Conservation (phyloP, 2,329 filamentous ascomycete species). For the Leptographium galeiforme region DNA sequence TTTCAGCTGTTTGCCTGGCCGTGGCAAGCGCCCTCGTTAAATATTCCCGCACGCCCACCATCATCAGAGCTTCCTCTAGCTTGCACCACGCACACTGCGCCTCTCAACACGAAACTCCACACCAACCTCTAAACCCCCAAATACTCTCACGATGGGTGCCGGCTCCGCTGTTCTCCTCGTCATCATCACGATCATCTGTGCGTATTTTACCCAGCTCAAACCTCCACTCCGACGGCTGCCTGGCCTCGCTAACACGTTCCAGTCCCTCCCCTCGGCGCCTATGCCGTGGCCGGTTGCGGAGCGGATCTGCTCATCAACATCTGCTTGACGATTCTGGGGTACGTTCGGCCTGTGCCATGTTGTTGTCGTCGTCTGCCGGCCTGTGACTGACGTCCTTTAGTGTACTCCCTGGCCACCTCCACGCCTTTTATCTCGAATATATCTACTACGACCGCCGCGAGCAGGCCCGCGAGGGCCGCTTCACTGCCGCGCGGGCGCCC, state of each 20-base stretch:
- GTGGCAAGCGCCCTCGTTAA: neutral
- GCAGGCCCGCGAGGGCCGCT: constrained; percentile 43
- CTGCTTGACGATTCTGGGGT: constrained; percentile 51
- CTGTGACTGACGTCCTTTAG: constrained; percentile 20
- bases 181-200: constrained; percentile 40
- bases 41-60: neutral
- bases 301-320: constrained; percentile 54
- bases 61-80: neutral
- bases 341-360: constrained; percentile 12
- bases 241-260: neutral
- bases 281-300: constrained; percentile 50
- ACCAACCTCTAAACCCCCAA: neutral
- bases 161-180: constrained; percentile 34
- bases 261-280: constrained; percentile 57
- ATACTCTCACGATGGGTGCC: constrained; percentile 30
- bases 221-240: neutral
- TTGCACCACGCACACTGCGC: too few species aligned
- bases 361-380: neutral
- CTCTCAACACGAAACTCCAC: neutral
- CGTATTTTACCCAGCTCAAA: constrained; percentile 12
- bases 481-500: constrained; percentile 41
- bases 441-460: constrained; percentile 67
- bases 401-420: constrained; percentile 66
- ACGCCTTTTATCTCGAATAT: constrained; percentile 73
- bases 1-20: neutral